phyloP scores from a whole-genome alignment of 1,139 yeast genomes.

The Geotrichum histeridarum region DNA sequence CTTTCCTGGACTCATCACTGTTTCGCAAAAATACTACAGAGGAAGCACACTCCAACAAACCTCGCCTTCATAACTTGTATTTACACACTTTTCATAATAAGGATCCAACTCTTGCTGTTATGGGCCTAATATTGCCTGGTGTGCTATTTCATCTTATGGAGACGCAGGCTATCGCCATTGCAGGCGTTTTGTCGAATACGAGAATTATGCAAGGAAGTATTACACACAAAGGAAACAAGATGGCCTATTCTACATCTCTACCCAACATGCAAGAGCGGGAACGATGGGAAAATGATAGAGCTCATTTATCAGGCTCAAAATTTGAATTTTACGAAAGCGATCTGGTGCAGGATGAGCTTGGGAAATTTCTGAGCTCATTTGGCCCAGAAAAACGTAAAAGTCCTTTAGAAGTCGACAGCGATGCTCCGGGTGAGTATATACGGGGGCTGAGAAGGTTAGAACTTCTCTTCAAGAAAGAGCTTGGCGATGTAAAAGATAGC shows the following conservation, averaged over 20 bases:
- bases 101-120: neutral
- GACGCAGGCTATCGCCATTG: slow-evolving; percentile 1
- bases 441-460: neutral
- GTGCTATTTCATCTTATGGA: slow-evolving; percentile 4
- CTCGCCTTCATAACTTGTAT: neutral
- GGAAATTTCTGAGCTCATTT: neutral
- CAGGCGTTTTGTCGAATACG: neutral
- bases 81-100: neutral
- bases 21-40: neutral
- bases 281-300: slow-evolving; percentile 2
- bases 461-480: neutral
- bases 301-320: neutral
- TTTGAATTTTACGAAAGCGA: neutral
- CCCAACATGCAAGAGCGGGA: neutral
- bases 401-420: neutral
- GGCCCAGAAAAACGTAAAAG: neutral
- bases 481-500: neutral
- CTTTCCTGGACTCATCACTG: neutral
- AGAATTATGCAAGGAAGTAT: neutral
- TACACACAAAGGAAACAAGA: neutral
- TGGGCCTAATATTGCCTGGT: neutral
- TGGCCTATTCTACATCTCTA: neutral
- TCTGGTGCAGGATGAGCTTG: neutral
- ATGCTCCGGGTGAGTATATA: neutral
- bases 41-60: neutral